Evolutionary conservation across 495 filamentous ascomycete genomes (phyloP), one percentile per base, ranked within the genome.

Genomic region (Staphylotrichum tortipilum): DNA sequence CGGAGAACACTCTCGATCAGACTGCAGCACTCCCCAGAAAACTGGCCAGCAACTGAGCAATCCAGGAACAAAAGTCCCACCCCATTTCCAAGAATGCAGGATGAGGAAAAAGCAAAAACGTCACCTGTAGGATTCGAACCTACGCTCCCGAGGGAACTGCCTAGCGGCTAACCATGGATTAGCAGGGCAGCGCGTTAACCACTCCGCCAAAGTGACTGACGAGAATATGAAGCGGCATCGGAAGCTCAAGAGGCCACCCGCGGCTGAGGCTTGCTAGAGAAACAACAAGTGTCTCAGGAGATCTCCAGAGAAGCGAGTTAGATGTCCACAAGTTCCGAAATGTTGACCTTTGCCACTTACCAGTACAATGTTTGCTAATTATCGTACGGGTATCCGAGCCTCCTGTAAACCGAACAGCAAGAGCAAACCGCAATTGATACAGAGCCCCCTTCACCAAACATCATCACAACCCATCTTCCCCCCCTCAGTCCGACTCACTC

Each of bases 401-500:
- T 36, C 26, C 24, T 24, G 17, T 15, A n/a, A n/a, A n/a, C n/a
- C n/a, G n/a, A 36, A n/a, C 7, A 2, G 31, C 21, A 8, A 36
- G 18, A 38, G 4, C 35, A 38, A 22, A 38, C 18, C 35, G 18
- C 2, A 38, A 10, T 9, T 38, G 17, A 19, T 7, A 19, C 35
- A 22, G 31, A n/a, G n/a, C n/a, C n/a, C n/a, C n/a, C n/a, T n/a
- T n/a, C n/a, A n/a, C 21, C 19, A 49, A 39, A n/a, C 34, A 19
- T 18, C 36, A 40, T 31, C 39, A 23, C 24, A 23, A n/a, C n/a
- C n/a, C n/a, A n/a, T n/a, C n/a, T n/a, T n/a, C n/a, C n/a, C n/a
- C n/a, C n/a, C 7, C 37, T 55, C 52, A 76, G 31, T 74, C 73
- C 26, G 73, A 75, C 21, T 74, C 73, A 45, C 67, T 71, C 30